Evolutionary conservation across 2,329 filamentous ascomycete species (phyloP).

Genomic region (Penicillium sp.): DNA sequence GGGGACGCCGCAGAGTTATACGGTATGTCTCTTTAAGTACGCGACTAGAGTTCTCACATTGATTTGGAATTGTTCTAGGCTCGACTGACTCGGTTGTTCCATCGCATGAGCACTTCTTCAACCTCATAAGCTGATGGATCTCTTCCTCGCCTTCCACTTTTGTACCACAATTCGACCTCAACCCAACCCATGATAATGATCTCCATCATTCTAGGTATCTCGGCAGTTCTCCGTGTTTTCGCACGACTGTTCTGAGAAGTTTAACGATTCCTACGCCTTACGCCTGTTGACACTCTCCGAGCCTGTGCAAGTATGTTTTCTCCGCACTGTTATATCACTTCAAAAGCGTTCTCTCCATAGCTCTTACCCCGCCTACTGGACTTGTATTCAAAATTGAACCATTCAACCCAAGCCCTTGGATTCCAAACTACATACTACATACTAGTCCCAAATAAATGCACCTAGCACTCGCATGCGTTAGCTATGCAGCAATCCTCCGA

Average conservation of each 20-base stretch:
- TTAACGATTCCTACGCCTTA: conserved; percentile 35
- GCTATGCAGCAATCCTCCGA: conserved; percentile 1
- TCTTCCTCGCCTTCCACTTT: not conserved
- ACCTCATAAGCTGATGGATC: not conserved
- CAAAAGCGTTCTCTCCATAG: conserved; percentile 2
- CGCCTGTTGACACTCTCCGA: conserved; percentile 25
- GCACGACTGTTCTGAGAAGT: not conserved
- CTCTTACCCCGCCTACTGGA: not conserved
- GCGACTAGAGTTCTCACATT: not conserved
- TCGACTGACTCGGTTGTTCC: conserved; percentile 30
- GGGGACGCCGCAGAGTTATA: conserved; percentile 35
- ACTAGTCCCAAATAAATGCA: not conserved
- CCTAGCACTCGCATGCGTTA: not conserved
- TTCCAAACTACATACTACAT: not conserved
- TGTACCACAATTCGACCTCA: not conserved
- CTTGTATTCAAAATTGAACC: not conserved
- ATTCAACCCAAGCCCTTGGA: not conserved
- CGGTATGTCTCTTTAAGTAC: conserved; percentile 29
- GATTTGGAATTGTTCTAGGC: conserved; percentile 18
- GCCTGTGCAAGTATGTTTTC: conserved; percentile 16
- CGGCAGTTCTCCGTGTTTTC: not conserved
- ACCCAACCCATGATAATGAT: conserved; percentile 15
- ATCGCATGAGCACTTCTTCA: conserved; percentile 30
- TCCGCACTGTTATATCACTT: conserved; percentile 3
- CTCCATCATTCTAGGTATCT: not conserved